phyloP scores from a whole-genome alignment of 768 basidiomycete species.

The Serendipita indica region DNA sequence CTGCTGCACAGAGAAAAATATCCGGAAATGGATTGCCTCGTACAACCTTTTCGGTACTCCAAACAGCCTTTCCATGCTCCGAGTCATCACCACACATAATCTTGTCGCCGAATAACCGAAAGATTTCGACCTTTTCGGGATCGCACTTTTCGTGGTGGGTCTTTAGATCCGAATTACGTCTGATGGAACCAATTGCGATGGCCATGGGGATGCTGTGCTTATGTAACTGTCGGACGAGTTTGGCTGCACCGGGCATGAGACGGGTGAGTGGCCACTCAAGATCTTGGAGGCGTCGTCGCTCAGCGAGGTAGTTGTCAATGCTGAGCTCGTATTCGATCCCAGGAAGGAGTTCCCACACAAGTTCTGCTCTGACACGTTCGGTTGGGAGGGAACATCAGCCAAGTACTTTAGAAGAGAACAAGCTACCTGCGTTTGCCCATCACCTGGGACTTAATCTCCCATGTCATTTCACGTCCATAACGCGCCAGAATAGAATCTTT shows the following conservation, averaged over 20 bases:
- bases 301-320: constrained; percentile 40
- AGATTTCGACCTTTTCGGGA: constrained; percentile 41
- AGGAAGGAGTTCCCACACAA: constrained; percentile 67
- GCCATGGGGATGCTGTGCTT: constrained; percentile 61
- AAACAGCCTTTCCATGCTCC: constrained; percentile 27
- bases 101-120: constrained; percentile 45
- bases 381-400: constrained; percentile 27
- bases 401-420: constrained; percentile 19
- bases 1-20: constrained; percentile 63
- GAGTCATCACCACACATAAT: constrained; percentile 61
- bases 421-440: constrained; percentile 68
- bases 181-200: constrained; percentile 61
- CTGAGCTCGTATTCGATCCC: constrained; percentile 40
- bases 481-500: constrained; percentile 37
- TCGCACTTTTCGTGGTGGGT: constrained; percentile 21
- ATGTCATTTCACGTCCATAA: constrained; percentile 66
- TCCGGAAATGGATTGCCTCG: constrained; percentile 70
- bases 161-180: constrained; percentile 53
- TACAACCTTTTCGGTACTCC: constrained; percentile 17
- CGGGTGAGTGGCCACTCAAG: constrained; percentile 50
- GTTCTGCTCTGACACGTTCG: constrained; percentile 43
- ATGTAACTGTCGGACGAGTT: constrained; percentile 57
- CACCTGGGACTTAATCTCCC: constrained; percentile 77
- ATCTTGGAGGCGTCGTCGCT: constrained; percentile 46
- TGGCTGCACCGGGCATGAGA: constrained; percentile 57